phyloP scores from a whole-genome alignment of 1,284 basidiomycete species.

The Apiotrichum sp. region DNA sequence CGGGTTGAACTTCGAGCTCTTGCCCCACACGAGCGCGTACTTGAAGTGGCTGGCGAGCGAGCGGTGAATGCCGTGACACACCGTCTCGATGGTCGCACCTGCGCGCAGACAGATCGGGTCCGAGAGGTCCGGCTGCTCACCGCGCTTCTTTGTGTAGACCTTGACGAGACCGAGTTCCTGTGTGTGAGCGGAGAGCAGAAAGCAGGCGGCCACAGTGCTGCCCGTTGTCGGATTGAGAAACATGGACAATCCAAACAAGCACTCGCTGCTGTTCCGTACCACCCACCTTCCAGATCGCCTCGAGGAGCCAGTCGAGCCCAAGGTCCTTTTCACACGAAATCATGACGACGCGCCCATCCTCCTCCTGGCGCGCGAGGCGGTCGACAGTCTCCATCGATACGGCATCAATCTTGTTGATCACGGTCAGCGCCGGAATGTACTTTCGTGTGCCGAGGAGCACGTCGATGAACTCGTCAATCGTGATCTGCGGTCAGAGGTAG shows the following conservation, averaged over 20 bases:
- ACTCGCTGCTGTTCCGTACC: constrained; percentile 16
- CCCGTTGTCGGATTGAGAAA: too few species aligned
- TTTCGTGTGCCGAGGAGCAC: constrained; percentile 87
- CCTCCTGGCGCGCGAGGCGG: constrained; percentile 68
- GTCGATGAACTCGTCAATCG: constrained; percentile 95
- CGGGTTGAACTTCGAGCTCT: constrained; percentile 82
- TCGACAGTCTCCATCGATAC: constrained; percentile 86
- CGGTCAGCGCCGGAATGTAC: constrained; percentile 87
- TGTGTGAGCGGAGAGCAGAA: too few species aligned
- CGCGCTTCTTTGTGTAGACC: constrained; percentile 94
- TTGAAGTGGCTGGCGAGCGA: constrained; percentile 82
- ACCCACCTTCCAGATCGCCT: constrained; percentile 71
- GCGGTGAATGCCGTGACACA: constrained; percentile 86
- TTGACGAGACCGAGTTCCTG: constrained; percentile 72
- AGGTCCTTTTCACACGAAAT: constrained; percentile 91
- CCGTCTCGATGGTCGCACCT: constrained; percentile 90
- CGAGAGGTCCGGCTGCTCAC: constrained; percentile 79
- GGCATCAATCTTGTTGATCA: constrained; percentile 89
- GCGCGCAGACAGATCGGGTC: constrained; percentile 91
- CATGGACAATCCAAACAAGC: neutral
- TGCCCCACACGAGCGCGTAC: constrained; percentile 85
- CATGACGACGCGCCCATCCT: constrained; percentile 68
- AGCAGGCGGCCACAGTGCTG: too few species aligned
- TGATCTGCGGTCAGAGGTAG: constrained; percentile 57
- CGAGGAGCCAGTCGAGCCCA: constrained; percentile 80